Evolutionary conservation across 1,139 yeast genomes (phyloP), one percentile per base, ranked within the genome.

Genomic region (Yamadazyma kanchanaburiensis): DNA sequence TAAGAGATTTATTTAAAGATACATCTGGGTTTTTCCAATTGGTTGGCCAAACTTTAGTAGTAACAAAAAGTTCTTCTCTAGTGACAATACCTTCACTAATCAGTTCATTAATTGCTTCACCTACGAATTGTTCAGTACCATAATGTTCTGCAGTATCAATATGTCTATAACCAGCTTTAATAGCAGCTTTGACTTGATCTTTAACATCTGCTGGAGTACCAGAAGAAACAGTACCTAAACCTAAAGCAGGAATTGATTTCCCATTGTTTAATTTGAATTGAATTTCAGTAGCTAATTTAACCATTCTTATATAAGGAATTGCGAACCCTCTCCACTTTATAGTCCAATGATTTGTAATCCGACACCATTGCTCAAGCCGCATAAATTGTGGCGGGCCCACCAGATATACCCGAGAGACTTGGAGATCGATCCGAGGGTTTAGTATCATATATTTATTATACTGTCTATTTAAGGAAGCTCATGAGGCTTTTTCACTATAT

Each of bases 21-120:
- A 53, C 53, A 34, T 57, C 64, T 1, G 66, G 65, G 30, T 38
- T 51, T 23, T 52, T 53, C 38, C 49, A 49, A 31, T 41, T 58
- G 9, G 64, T 53, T 4, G 66, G 57, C 81, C 82, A 76, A 5
- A 76, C 77, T 46, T 77, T 77, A 5, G 81, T 70, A 6, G 82
- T 76, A 39, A 76, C 61, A 44, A 74, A 76, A 7, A 77, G 35
- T 20, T 76, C 81, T 38, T 74, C 78, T 38, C 83, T 62, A 37
- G 61, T 73, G 14, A 74, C 55, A 10, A 56, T 55, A 0, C 76
- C 77, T 33, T 63, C 66, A 3, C 54, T 64, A 38, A 75, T 60
- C 30, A 64, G 49, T 39, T 70, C 74, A 39, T 64, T 58, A 31
- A 74, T 48, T 1, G 74, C 79, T 38, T 67, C 58, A 3, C 79